phyloP scores from a whole-genome alignment of 1,284 basidiomycete genomes.

The Rhodofomes roseus region DNA sequence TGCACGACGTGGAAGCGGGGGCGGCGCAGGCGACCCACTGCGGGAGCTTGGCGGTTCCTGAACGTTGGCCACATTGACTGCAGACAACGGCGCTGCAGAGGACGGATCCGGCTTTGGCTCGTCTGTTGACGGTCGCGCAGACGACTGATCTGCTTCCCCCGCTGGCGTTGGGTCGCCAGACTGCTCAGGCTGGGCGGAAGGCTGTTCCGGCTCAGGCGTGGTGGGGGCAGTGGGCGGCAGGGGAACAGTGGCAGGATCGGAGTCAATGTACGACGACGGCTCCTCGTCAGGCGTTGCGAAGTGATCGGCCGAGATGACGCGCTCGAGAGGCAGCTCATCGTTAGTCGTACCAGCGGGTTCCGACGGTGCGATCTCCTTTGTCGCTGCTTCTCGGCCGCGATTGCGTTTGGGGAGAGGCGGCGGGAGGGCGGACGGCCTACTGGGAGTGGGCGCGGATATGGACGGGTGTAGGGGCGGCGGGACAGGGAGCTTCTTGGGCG shows the following conservation, averaged over 20 bases:
- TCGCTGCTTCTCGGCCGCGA: neutral
- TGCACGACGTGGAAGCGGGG: conserved; percentile 55
- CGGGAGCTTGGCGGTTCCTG: conserved; percentile 16
- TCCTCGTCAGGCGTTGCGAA: conserved; percentile 34
- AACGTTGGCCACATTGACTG: neutral
- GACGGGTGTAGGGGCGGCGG: conserved; percentile 37
- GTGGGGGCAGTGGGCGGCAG: conserved; percentile 38
- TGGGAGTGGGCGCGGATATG: conserved; percentile 13
- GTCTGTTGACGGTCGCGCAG: neutral
- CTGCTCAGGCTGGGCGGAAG: neutral
- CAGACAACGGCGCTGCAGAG: conserved; percentile 4
- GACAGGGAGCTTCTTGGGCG: conserved; percentile 21
- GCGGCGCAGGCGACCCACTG: conserved; percentile 34
- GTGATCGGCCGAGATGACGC: conserved; percentile 20
- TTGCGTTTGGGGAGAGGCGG: conserved; percentile 18
- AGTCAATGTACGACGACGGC: conserved; percentile 12
- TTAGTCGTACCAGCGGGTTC: neutral
- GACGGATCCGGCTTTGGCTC: neutral
- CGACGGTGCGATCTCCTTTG: neutral
- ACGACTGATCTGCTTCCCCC: neutral
- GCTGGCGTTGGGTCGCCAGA: neutral
- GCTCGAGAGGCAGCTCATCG: neutral
- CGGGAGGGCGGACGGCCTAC: conserved; percentile 15
- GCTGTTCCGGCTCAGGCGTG: conserved; percentile 11
- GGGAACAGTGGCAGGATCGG: conserved; percentile 29